A percentile compares a stretch with the other conserved stretches of the same genome.
Conservation (phyloP, 176 grass and related monocot genomes). For the Rhynchospora pubera region DNA sequence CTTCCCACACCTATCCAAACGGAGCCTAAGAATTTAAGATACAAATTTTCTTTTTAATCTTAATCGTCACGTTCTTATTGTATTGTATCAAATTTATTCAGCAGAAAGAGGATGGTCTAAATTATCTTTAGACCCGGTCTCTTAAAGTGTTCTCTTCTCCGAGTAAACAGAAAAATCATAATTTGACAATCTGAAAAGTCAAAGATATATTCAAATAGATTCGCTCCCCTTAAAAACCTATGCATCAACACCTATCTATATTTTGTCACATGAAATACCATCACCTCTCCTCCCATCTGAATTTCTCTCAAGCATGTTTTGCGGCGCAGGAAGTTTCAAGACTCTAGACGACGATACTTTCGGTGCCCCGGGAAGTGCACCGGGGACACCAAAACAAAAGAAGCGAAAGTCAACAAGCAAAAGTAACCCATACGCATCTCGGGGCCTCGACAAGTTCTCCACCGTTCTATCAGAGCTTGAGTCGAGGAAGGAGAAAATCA, state of each 20-base stretch:
- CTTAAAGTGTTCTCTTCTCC: not conserved
- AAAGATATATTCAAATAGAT: not conserved
- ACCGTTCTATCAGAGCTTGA: conserved; percentile 69
- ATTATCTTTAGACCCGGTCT: conserved; percentile 11
- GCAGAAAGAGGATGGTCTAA: not conserved
- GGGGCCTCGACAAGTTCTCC: conserved; percentile 94
- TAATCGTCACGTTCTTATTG: not conserved
- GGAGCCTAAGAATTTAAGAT: no score
- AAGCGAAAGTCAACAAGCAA: conserved; percentile 28
- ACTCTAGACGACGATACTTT: conserved; percentile 34
- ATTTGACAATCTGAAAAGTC: not conserved
- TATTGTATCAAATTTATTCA: not conserved
- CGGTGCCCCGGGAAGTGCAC: not conserved
- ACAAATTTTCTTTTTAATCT: not conserved
- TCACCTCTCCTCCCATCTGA: not conserved
- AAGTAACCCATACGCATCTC: conserved; percentile 61
- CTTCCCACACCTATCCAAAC: no score
- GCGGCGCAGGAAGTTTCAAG: conserved; percentile 45
- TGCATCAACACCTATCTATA: not conserved
- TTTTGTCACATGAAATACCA: conserved; percentile 8
- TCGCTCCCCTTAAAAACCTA: not conserved
- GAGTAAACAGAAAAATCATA: not conserved
- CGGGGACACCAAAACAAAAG: conserved; percentile 7
- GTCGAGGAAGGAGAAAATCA: conserved; percentile 53
- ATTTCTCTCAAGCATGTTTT: conserved; percentile 28